These are phyloP conservation scores for Solanum lycopersicoides DNA, from an alignment of 257 asterid species.

Conservation along the genomic window DNA sequence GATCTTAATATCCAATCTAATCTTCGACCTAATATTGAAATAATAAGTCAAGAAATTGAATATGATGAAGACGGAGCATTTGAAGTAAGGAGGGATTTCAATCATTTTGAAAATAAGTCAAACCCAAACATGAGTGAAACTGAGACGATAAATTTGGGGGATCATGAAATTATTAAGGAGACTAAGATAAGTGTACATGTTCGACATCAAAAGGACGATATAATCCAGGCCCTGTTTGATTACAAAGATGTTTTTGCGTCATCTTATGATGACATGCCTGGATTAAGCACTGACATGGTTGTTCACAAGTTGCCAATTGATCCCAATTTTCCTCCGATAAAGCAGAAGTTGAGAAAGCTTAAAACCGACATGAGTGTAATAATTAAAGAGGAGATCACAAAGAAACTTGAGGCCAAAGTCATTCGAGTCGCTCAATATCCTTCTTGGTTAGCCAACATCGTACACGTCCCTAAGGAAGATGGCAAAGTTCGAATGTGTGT, in stretches of 20 bases:
- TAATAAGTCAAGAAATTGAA: no score
- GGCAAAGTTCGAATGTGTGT: no score
- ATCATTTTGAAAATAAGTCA: neutral
- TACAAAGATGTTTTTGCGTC: neutral
- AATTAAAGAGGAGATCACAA: no score
- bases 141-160: neutral
- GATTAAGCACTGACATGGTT: neutral
- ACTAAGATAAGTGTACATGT: no score
- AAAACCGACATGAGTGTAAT: no score
- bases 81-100: no score
- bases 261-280: neutral
- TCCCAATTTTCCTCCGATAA: neutral
- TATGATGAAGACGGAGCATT: no score
- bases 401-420: neutral
- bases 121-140: neutral
- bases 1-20: neutral
- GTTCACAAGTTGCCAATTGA: neutral
- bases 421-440: neutral
- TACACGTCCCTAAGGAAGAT: no score
- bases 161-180: no score
- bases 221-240: no score
- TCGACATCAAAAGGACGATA: neutral
- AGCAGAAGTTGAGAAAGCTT: neutral
- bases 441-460: neutral
- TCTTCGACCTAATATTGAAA: neutral